Evolutionary conservation across 768 basidiomycete genomes (phyloP).

Genomic region (Gloeopeniophorella convolvens): DNA sequence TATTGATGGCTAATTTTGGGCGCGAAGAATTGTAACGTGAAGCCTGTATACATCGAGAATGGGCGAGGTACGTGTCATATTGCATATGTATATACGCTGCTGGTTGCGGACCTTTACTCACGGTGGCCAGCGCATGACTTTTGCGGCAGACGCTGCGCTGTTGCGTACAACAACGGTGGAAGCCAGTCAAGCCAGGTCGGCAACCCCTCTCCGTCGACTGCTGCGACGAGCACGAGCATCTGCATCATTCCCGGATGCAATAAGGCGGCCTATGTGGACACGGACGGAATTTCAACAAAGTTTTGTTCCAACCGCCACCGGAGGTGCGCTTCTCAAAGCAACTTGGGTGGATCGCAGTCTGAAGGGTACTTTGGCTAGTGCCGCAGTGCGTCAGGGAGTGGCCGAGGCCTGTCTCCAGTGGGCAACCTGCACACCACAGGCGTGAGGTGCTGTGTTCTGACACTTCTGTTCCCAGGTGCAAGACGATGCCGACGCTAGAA

Average conservation of each 20-base stretch:
- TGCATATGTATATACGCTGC: no score
- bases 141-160: constrained; percentile 22
- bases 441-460: no score
- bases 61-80: constrained; percentile 15
- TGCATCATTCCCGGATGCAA: constrained; percentile 17
- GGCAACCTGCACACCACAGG: no score
- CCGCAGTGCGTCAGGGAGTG: constrained; percentile 9
- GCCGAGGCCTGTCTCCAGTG: constrained; percentile 20
- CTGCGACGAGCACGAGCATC: no score
- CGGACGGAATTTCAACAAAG: constrained; percentile 9
- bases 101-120: background rate
- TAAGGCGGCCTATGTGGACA: constrained; percentile 10
- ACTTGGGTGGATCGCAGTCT: no score
- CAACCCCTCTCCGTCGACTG: no score
- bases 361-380: background rate
- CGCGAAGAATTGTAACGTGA: constrained; percentile 15
- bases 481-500: constrained; percentile 15
- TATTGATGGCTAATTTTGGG: background rate
- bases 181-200: background rate
- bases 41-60: constrained; percentile 22
- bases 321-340: constrained; percentile 12
- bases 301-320: constrained; percentile 21
- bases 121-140: constrained; percentile 22
- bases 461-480: no score
- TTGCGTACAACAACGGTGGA: background rate